These are phyloP conservation scores for Umbelopsis sp. DNA, from an alignment of 192 early-diverging fungal species.

Conservation along the genomic window DNA sequence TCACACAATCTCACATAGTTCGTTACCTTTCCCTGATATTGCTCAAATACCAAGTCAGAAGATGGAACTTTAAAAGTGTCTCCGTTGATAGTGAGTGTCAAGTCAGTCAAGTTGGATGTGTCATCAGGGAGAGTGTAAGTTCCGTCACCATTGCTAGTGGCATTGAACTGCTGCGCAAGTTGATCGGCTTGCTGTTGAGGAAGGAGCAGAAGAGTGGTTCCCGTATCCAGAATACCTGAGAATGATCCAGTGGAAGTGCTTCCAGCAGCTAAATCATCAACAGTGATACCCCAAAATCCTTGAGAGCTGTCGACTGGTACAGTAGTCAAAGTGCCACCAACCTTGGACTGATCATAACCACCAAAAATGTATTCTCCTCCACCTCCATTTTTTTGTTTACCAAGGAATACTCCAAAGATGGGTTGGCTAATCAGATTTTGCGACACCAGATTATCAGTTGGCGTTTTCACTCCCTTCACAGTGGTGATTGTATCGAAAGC, in stretches of 20 bases:
- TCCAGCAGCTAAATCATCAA: not conserved
- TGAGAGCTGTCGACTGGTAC: slow-evolving; percentile 42
- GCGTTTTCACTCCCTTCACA: slow-evolving; percentile 38
- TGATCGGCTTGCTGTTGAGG: slow-evolving; percentile 17
- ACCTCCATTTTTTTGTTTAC: slow-evolving; percentile 43
- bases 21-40: slow-evolving; percentile 7
- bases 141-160: slow-evolving; percentile 25
- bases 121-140: slow-evolving; percentile 27
- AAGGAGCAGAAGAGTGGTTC: slow-evolving; percentile 65
- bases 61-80: slow-evolving; percentile 30
- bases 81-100: slow-evolving; percentile 42
- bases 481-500: slow-evolving; percentile 33
- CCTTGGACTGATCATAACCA: slow-evolving; percentile 38
- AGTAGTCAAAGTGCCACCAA: slow-evolving; percentile 44
- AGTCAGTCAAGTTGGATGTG: slow-evolving; percentile 20
- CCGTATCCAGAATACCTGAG: slow-evolving; percentile 61
- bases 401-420: slow-evolving; percentile 72
- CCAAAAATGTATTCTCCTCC: slow-evolving; percentile 50
- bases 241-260: slow-evolving; percentile 17
- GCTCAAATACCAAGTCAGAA: slow-evolving; percentile 35
- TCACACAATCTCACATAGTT: not conserved
- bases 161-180: slow-evolving; percentile 19
- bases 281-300: slow-evolving; percentile 29
- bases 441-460: slow-evolving; percentile 54
- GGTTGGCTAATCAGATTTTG: slow-evolving; percentile 60